Percentiles rank a stretch among this genome's conserved stretches.
Evolutionary conservation across 345 rosid species (phyloP).

Genomic region (Eucalyptus pauciflora): DNA sequence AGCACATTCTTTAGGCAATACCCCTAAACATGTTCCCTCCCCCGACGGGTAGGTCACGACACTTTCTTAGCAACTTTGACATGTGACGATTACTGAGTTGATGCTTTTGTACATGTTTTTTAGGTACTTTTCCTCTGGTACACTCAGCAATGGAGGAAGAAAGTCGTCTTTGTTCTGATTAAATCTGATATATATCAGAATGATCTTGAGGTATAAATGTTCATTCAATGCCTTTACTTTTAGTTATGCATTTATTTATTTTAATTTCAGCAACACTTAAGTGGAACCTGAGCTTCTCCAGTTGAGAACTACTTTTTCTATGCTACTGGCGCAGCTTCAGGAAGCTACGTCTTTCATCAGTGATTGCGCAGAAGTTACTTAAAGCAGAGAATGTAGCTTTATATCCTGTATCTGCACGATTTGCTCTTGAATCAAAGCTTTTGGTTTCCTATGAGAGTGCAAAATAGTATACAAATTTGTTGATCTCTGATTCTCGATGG

Average conservation of each 20-base stretch:
- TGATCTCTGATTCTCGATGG: constrained; percentile 32
- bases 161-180: constrained; percentile 77
- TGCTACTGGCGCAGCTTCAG: constrained; percentile 50
- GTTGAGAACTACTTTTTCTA: neutral
- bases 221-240: neutral
- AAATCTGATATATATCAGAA: constrained; percentile 85
- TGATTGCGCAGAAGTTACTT: constrained; percentile 66
- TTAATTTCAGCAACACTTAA: neutral
- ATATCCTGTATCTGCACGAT: constrained; percentile 78
- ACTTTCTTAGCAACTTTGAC: neutral
- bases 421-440: constrained; percentile 76
- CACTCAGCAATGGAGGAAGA: constrained; percentile 94
- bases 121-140: constrained; percentile 87
- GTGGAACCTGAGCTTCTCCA: neutral
- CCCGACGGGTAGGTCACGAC: no score
- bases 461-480: constrained; percentile 19
- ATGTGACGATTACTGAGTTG: neutral
- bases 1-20: no score
- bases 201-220: constrained; percentile 46
- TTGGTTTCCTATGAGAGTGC: constrained; percentile 28
- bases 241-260: neutral
- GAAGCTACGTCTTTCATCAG: constrained; percentile 71
- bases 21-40: no score
- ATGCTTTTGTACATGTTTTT: neutral
- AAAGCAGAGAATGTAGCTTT: constrained; percentile 55